Percentiles rank a stretch among this genome's conserved stretches.
These are phyloP conservation scores for Solanum ahanhuiri DNA, from an alignment of 257 asterid species.

Conservation along the genomic window DNA sequence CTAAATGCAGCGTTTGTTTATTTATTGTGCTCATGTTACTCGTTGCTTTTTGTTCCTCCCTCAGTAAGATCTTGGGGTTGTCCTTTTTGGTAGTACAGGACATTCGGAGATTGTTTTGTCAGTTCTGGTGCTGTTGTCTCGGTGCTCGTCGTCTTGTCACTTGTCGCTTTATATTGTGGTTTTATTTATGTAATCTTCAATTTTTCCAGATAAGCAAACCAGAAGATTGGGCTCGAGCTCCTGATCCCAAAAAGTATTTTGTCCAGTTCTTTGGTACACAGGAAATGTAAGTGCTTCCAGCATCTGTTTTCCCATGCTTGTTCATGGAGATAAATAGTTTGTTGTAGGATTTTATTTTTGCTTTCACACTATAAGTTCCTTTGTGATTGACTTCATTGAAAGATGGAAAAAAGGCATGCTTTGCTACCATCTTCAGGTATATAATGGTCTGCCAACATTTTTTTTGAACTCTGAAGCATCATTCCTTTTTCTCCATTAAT, in stretches of 20 bases:
- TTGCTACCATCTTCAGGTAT: background rate
- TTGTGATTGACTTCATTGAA: background rate
- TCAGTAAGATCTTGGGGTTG: background rate
- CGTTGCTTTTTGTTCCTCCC: background rate
- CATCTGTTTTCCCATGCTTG: background rate
- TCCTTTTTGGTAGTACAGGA: background rate
- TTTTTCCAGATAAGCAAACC: conserved; percentile 70
- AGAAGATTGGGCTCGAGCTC: conserved; percentile 53
- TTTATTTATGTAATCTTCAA: conserved; percentile 4
- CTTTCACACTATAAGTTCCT: background rate
- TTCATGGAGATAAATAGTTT: background rate
- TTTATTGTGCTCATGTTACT: background rate
- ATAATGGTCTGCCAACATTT: background rate
- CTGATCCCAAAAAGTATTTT: conserved; percentile 70
- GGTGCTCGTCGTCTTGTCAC: conserved; percentile 1
- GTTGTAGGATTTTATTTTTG: background rate
- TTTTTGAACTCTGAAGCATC: background rate
- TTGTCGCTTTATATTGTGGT: background rate
- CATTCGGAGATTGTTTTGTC: background rate
- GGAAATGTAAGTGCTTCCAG: conserved; percentile 60
- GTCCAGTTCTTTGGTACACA: conserved; percentile 80
- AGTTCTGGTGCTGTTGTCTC: conserved; percentile 3
- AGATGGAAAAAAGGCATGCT: background rate
- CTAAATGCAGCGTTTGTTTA: background rate
- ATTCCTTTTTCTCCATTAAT: background rate